A percentile compares a stretch with the other conserved stretches of the same genome.
These are phyloP conservation scores for Myxozyma geophila DNA, from an alignment of 805 yeast species.

Conservation along the genomic window DNA sequence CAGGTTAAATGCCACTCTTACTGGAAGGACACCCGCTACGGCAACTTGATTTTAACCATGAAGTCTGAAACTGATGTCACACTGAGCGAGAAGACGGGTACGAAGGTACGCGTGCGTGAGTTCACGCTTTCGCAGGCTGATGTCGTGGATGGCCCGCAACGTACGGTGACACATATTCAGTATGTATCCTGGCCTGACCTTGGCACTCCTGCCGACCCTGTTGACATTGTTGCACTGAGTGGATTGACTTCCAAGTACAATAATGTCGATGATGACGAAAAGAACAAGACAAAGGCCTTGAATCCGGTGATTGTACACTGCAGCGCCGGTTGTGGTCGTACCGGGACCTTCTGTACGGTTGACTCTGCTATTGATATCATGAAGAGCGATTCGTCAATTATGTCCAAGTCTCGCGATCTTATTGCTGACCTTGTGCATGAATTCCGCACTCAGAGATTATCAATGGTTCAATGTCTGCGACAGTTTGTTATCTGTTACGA, in stretches of 20 bases:
- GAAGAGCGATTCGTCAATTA: conserved; percentile 29
- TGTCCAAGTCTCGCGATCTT: conserved; percentile 53
- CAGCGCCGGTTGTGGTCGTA: conserved; percentile 96
- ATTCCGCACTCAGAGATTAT: conserved; percentile 73
- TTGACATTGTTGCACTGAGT: conserved; percentile 64
- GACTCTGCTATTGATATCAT: conserved; percentile 51
- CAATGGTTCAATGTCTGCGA: conserved; percentile 82
- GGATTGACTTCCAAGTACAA: conserved; percentile 52
- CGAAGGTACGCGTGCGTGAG: conserved; percentile 48
- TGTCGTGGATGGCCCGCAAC: conserved; percentile 40
- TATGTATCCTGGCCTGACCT: conserved; percentile 85
- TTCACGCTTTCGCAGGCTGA: conserved; percentile 49
- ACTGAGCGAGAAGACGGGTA: conserved; percentile 29
- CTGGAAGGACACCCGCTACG: conserved; percentile 69
- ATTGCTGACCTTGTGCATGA: conserved; percentile 65
- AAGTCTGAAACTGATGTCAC: conserved; percentile 38
- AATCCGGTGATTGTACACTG: conserved; percentile 78
- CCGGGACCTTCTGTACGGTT: conserved; percentile 75
- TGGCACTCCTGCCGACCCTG: conserved; percentile 65
- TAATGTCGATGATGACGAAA: conserved; percentile 38
- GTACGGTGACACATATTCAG: conserved; percentile 72
- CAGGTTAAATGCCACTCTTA: conserved; percentile 83
- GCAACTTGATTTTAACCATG: conserved; percentile 40
- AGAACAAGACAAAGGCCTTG: not conserved
- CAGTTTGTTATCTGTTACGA: conserved; percentile 80